Percentiles rank a stretch among this genome's conserved stretches.
Conservation (phyloP, 1,139 yeast species). For the Hyphopichia buzzinii region DNA sequence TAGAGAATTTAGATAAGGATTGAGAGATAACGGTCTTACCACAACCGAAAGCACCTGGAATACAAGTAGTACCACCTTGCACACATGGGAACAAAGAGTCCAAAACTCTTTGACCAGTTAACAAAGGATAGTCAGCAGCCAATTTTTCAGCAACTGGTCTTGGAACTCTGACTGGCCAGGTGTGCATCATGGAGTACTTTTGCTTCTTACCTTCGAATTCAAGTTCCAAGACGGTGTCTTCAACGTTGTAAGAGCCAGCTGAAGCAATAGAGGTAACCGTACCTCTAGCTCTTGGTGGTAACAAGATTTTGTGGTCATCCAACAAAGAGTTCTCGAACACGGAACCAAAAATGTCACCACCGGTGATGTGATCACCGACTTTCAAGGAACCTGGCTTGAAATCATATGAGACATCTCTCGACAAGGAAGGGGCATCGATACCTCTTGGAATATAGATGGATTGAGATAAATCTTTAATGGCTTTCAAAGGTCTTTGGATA, state of each 20-base stretch:
- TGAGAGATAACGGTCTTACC: constrained; percentile 99
- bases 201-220: constrained; percentile 88
- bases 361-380: constrained; percentile 96
- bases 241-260: constrained; percentile 87
- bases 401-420: constrained; percentile 79
- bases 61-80: constrained; percentile 99
- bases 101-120: constrained; percentile 98
- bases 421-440: constrained; percentile 90
- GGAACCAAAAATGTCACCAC: constrained; percentile 96
- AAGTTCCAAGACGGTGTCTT: constrained; percentile 84
- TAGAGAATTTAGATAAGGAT: constrained; percentile 93
- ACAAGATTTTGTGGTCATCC: constrained; percentile 86
- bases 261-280: constrained; percentile 87
- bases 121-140: constrained; percentile 88
- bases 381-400: constrained; percentile 76
- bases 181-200: constrained; percentile 90
- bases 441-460: constrained; percentile 98
- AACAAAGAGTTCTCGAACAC: constrained; percentile 91
- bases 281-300: constrained; percentile 99
- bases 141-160: constrained; percentile 96
- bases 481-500: constrained; percentile 96
- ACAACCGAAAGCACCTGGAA: constrained; percentile 99
- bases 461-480: constrained; percentile 80
- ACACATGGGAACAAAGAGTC: constrained; percentile 98
- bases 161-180: constrained; percentile 99